Conservation (phyloP, 2,329 filamentous ascomycete genomes). For the Sclerotinia borealis region DNA sequence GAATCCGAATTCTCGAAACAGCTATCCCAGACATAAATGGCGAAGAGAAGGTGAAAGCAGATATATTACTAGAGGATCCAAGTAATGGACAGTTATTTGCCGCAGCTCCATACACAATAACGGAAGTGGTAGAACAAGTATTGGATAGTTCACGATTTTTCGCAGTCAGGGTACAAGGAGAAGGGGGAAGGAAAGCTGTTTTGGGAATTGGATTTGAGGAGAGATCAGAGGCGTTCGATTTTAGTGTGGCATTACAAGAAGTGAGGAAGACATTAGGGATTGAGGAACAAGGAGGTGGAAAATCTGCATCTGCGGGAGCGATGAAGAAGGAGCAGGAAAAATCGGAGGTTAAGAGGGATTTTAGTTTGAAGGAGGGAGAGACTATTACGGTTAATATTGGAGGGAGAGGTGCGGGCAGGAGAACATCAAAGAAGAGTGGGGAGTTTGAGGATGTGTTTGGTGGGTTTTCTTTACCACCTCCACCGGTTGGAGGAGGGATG, state of each 20-base stretch:
- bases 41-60: slow-evolving; percentile 57
- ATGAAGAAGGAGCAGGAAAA: slow-evolving; percentile 31
- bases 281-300: slow-evolving; percentile 38
- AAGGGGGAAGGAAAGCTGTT: slow-evolving; percentile 67
- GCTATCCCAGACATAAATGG: slow-evolving; percentile 42
- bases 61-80: slow-evolving; percentile 74
- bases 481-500: slow-evolving; percentile 35
- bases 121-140: slow-evolving; percentile 66
- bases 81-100: slow-evolving; percentile 71
- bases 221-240: slow-evolving; percentile 78
- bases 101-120: slow-evolving; percentile 68
- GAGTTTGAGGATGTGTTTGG: slow-evolving; percentile 19
- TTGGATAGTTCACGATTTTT: slow-evolving; percentile 80
- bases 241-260: slow-evolving; percentile 74
- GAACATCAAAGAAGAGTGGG: slow-evolving; percentile 22
- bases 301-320: slow-evolving; percentile 22
- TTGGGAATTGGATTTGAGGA: slow-evolving; percentile 86
- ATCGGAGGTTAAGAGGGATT: slow-evolving; percentile 59
- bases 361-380: slow-evolving; percentile 82
- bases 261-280: slow-evolving; percentile 64
- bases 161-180: slow-evolving; percentile 72
- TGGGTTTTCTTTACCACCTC: slow-evolving; percentile 67
- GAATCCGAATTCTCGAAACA: slow-evolving; percentile 73
- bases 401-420: slow-evolving; percentile 38
- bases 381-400: slow-evolving; percentile 78